phyloP scores from a whole-genome alignment of 2,329 filamentous ascomycete genomes.

The Phialemonium atrogriseum region DNA sequence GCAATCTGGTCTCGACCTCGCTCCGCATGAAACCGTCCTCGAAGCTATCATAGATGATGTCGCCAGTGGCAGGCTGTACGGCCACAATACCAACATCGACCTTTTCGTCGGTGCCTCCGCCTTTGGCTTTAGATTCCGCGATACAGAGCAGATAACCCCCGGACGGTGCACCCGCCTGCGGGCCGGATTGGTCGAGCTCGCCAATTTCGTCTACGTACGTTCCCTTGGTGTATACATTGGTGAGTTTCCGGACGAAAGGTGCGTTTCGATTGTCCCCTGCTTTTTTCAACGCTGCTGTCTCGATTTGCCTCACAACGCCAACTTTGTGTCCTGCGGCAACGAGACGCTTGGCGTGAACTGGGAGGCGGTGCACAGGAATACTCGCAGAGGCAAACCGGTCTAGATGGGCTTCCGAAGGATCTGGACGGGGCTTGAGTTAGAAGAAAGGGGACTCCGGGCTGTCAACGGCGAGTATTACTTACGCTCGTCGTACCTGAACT shows the following conservation, averaged over 20 bases:
- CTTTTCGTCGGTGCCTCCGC: conserved; percentile 80
- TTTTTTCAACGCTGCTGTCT: conserved; percentile 93
- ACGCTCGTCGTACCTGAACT: conserved; percentile 88
- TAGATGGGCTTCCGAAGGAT: conserved; percentile 85
- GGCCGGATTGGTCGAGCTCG: conserved; percentile 53
- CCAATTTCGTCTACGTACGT: conserved; percentile 95
- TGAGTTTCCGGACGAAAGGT: conserved; percentile 86
- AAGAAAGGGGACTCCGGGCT: neutral
- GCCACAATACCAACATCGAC: conserved; percentile 88
- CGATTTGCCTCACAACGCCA: conserved; percentile 86
- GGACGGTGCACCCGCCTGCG: conserved; percentile 37
- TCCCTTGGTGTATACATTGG: conserved; percentile 94
- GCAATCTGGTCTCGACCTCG: conserved; percentile 87
- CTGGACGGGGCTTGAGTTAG: conserved; percentile 29
- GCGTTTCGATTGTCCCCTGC: conserved; percentile 89
- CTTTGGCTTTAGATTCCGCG: conserved; percentile 73
- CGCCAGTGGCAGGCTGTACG: conserved; percentile 90
- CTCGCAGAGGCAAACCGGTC: conserved; percentile 91
- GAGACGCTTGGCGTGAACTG: conserved; percentile 89
- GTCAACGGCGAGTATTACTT: conserved; percentile 18
- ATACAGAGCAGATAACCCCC: conserved; percentile 92
- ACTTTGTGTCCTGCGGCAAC: conserved; percentile 93
- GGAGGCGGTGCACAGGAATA: conserved; percentile 83
- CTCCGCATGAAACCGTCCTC: conserved; percentile 97
- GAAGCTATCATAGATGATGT: conserved; percentile 92